Evolutionary conservation across 2,329 filamentous ascomycete genomes (phyloP).

Genomic region (Botrytis sinoallii): DNA sequence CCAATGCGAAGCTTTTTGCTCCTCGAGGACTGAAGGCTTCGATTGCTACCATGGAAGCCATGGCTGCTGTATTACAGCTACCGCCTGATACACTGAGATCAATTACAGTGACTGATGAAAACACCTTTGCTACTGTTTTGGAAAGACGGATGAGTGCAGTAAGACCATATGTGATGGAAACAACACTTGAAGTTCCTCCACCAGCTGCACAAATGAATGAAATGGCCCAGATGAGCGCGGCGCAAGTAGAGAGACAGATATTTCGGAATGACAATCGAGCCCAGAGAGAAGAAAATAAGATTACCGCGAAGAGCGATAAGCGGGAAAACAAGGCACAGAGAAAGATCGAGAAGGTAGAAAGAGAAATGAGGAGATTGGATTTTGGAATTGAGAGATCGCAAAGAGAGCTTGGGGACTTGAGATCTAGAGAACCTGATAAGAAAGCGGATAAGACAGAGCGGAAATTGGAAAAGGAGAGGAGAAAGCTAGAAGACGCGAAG

Average conservation of each 20-base stretch:
- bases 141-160: constrained; percentile 9
- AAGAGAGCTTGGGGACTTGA: neutral
- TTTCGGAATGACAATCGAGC: constrained; percentile 29
- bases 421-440: neutral
- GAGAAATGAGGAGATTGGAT: neutral
- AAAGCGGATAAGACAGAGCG: neutral
- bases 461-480: neutral
- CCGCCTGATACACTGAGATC: constrained; percentile 27
- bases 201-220: constrained; percentile 18
- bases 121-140: constrained; percentile 28
- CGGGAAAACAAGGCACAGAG: neutral
- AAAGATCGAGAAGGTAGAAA: neutral
- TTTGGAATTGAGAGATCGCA: neutral
- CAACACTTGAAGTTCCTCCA: constrained; percentile 22
- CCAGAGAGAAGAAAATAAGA: constrained; percentile 31
- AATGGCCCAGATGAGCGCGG: constrained; percentile 32
- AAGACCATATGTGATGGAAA: constrained; percentile 9
- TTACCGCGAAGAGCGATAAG: neutral
- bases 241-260: constrained; percentile 30
- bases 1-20: constrained; percentile 38
- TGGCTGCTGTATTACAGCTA: constrained; percentile 31
- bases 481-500: neutral
- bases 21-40: constrained; percentile 37
- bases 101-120: constrained; percentile 18
- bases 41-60: constrained; percentile 31